Percentiles rank a stretch among this genome's conserved stretches.
These are phyloP conservation scores for Annulohypoxylon moriforme DNA, from an alignment of 495 filamentous ascomycete species.

Conservation along the genomic window DNA sequence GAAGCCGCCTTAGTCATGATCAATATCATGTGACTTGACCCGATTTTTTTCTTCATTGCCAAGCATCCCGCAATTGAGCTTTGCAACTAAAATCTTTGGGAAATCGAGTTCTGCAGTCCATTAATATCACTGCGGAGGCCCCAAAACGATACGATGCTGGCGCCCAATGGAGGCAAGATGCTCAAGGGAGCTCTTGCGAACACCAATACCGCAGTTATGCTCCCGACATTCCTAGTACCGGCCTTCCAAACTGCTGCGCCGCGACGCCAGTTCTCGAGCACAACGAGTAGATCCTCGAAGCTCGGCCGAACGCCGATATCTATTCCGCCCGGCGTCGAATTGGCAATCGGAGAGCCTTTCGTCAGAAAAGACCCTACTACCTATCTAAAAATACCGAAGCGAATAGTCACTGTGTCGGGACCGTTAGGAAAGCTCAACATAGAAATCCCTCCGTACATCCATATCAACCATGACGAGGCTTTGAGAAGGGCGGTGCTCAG, in stretches of 20 bases:
- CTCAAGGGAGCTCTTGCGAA: conserved; percentile 53
- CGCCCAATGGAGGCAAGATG: conserved; percentile 58
- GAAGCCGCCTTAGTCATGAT: background rate
- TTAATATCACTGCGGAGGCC: conserved; percentile 23
- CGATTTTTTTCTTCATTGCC: conserved; percentile 34
- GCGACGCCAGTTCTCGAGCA: conserved; percentile 76
- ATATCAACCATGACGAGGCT: conserved; percentile 70
- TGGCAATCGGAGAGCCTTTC: conserved; percentile 71
- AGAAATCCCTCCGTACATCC: conserved; percentile 76
- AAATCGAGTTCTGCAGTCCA: conserved; percentile 30
- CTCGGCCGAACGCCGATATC: conserved; percentile 84
- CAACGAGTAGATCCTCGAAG: conserved; percentile 74
- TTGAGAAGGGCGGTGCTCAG: conserved; percentile 71
- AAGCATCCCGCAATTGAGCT: conserved; percentile 36
- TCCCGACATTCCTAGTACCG: conserved; percentile 80
- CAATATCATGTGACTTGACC: conserved; percentile 12
- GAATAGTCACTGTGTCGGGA: conserved; percentile 75
- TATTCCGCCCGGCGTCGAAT: conserved; percentile 82
- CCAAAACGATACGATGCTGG: conserved; percentile 57
- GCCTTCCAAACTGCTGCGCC: conserved; percentile 68
- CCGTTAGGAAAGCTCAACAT: conserved; percentile 81
- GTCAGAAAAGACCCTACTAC: conserved; percentile 63
- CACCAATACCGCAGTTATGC: conserved; percentile 52
- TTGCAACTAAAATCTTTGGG: conserved; percentile 10
- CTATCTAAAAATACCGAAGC: conserved; percentile 64